These are phyloP conservation scores for Puccinia horiana DNA, from an alignment of 1,284 basidiomycete genomes.

Conservation along the genomic window DNA sequence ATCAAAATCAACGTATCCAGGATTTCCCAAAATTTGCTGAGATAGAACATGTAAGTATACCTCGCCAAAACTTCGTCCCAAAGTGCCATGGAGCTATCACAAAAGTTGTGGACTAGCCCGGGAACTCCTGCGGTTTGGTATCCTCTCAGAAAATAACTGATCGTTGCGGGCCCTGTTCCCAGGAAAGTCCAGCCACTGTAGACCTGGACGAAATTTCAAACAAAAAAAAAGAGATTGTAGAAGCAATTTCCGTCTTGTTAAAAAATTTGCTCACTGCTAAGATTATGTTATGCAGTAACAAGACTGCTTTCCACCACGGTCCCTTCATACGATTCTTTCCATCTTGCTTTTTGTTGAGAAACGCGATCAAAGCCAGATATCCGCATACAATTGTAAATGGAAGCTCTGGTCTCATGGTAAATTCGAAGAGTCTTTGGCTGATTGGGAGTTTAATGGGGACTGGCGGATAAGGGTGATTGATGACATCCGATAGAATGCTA, in stretches of 20 bases:
- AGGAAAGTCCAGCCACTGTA: conserved; percentile 50
- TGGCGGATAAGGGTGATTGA: conserved; percentile 44
- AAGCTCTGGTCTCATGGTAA: conserved; percentile 29
- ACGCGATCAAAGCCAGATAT: conserved; percentile 32
- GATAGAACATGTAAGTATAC: conserved; percentile 58
- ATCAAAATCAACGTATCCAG: conserved; percentile 58
- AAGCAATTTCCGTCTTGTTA: conserved; percentile 52
- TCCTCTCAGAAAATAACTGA: conserved; percentile 42
- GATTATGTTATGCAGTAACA: conserved; percentile 57
- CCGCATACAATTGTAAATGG: conserved; percentile 26
- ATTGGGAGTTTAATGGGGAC: conserved; percentile 21
- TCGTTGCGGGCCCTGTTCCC: conserved; percentile 44
- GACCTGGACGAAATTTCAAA: conserved; percentile 4
- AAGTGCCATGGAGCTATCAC: conserved; percentile 56
- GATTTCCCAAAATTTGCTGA: conserved; percentile 59
- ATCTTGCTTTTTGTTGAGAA: conserved; percentile 49
- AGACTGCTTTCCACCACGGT: conserved; percentile 52
- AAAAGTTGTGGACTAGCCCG: conserved; percentile 57
- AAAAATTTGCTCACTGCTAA: conserved; percentile 55
- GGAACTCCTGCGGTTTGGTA: conserved; percentile 50
- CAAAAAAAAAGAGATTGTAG: background rate
- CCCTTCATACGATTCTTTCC: conserved; percentile 54
- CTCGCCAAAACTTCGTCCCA: conserved; percentile 54
- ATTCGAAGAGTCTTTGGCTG: conserved; percentile 37
- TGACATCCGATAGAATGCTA: conserved; percentile 14